Base-by-base conservation (phyloP, 495 filamentous ascomycete genomes). In the Pseudevernia furfuracea region DNA sequence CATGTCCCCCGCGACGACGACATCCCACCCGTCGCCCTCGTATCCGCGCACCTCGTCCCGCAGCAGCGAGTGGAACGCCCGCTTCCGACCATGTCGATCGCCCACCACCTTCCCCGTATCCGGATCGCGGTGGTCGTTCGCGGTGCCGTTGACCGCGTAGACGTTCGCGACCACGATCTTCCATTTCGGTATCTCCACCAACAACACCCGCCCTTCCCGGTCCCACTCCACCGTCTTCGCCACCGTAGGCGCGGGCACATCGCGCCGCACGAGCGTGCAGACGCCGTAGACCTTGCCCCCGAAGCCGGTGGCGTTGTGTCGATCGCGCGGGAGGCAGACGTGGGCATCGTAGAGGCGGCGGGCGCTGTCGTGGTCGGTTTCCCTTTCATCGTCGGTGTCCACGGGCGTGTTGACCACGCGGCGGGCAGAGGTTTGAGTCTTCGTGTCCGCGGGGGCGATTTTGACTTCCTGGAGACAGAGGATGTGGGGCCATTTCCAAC, bases 401-500 rank as follows among this genome's bases (percentile, higher is more conserved):
- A 62, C 39, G 23, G 64, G 30, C 12, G 32, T 9, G 62, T 75
- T 73, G 17, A 79, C 71, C n/a, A 71, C 72, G 6, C 64, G 62
- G 43, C 75, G 69, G 11, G 83, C 49, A 11, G 71, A 69, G 23
- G 72, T 41, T 41, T 77, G 63, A 1, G 72, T 75, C 15, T 67
- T 70, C 3, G 58, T 64, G 58, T 83, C 76, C 7, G 63, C 61
- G 0, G 67, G 67, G 23, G 67, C 71, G 62, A 84, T 78, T 56
- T 84, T 84, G 39, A 84, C 74, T 70, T 84, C 81, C 70, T 83
- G 81, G 11, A 84, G 71, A 62, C 74, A 78, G 28, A 84, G 69
- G 39, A 81, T 63, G 25, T 79, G 68, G 4, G 81, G 81, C 68
- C 71, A 82, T 58, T 68, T 56, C 70, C 82, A 80, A 30, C 78